Evolutionary conservation across 176 grass and related monocot genomes (phyloP).

Genomic region (Paspalum vaginatum): DNA sequence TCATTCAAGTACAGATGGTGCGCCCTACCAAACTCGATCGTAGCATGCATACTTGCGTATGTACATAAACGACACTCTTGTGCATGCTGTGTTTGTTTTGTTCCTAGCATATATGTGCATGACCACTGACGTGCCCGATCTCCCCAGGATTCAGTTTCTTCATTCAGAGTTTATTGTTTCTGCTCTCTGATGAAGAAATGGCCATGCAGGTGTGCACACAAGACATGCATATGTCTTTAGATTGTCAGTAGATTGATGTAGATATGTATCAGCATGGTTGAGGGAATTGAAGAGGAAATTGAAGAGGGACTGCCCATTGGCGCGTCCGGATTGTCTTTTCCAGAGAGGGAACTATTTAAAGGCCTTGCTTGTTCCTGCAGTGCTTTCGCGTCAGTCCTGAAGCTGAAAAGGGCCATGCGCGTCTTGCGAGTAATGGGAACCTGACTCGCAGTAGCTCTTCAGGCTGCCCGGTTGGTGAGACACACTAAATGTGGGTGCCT

Average conservation of each 20-base stretch:
- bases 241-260: neutral
- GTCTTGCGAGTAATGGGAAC: constrained; percentile 34
- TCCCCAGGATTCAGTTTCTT: neutral
- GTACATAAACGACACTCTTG: too few species aligned
- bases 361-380: constrained; percentile 26
- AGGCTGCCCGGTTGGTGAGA: constrained; percentile 47
- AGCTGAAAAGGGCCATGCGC: constrained; percentile 15
- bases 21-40: neutral
- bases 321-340: constrained; percentile 23
- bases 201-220: neutral
- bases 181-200: constrained; percentile 1
- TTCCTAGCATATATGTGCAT: neutral
- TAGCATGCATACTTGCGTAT: neutral
- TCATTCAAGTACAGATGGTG: constrained; percentile 9
- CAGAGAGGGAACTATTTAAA: neutral
- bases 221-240: neutral
- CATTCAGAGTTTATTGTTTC: neutral
- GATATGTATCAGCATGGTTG: neutral
- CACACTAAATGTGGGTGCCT: constrained; percentile 40
- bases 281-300: neutral
- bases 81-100: neutral
- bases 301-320: neutral
- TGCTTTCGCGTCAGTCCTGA: constrained; percentile 24
- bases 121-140: neutral
- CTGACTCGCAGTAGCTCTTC: constrained; percentile 36